Base-by-base conservation (phyloP, 306 rosid genomes). In the Lagenaria siceraria region DNA sequence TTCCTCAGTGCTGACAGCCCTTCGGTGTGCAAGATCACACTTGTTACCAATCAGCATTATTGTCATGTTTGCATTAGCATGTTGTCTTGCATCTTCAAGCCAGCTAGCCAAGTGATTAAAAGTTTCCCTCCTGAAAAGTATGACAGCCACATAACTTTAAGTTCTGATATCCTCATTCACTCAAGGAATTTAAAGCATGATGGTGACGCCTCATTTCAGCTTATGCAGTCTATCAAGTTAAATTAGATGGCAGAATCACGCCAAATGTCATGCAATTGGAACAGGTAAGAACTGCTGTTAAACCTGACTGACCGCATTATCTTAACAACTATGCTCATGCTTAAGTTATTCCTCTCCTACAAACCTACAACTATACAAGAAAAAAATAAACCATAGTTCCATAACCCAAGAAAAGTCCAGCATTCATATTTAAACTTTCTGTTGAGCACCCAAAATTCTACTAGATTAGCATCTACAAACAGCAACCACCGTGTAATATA, bases 1-100 rank as follows among this genome's bases (percentile, higher is more conserved):
- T 88, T 95, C 98, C 84, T 95, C 98, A 0, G 96, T 95, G 90
- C 98, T 95, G 64, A 95, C 98, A 61, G 98, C 97, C 88, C 98
- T 88, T 87, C 98, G 88, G 79, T 92, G 98, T 53, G 97, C 92
- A 78, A 95, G 97, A 86, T 95, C 98, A 70, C 96, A 87, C 91
- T 95, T 95, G 51, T 95, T 95, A 65, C 99, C 99, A 7, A 95
- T 92, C 46, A 95, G 84, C 99, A 95, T 92, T 35, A 95, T 89
- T 73, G 99, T 87, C 99, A 95, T 95, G 84, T 92, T 95, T 63
- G 99, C 92, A 90, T 95, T 95, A 33, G 99, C 99, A 79, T 95
- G 99, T 82, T 95, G 98, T 81, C 99, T 88, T 19, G 99, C 98
- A 80, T 95, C 99, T 88, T 95, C 99, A 82, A 95, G 87, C 99